Base-by-base conservation (phyloP, 2,329 filamentous ascomycete genomes). In the Hortaea werneckii region DNA sequence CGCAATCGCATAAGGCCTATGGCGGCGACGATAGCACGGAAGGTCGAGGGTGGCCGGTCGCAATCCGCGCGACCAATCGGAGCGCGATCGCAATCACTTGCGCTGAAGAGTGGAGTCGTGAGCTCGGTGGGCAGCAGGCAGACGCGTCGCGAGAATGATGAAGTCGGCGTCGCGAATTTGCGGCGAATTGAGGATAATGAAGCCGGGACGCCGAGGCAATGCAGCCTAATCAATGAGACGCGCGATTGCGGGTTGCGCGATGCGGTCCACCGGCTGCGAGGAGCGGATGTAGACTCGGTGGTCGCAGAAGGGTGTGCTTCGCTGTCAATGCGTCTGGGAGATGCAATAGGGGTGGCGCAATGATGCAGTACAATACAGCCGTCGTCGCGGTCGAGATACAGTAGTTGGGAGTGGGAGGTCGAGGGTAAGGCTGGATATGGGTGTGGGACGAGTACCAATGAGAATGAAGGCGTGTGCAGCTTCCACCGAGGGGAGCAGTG, bases 51-150 rank as follows among this genome's bases (percentile, higher is more conserved):
- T 10, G 10, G 34, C 20, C 26, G 2, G 38, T 12, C 32, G 32
- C 32, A 35, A 32, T 37, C 9, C 35, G 39, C 35, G 46, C 42
- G 46, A 44, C 46, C 46, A 48, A 48, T 48, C 46, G 44, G 46
- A 48, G 6, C 9, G 10, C 42, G 42, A 48, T 20, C 46, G 46
- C 46, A 44, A 9, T n/a, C 32, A 35, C 32, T n/a, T 35, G 32
- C 8, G 20, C 20, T 20, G 20, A 4, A 20, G 20, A 20, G 20
- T 20, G 20, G 20, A 20, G 20, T 20, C 20, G 20, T 20, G 20
- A 20, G 20, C 20, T 20, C 4, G 20, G 20, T 20, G 7, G 5
- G 27, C 11, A 12, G 20, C 20, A 20, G 20, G 20, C 20, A 20
- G 20, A 20, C 20, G 20, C 20, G 20, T 20, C 20, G 20, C 20